Percentiles rank a stretch among this genome's conserved stretches.
These are phyloP conservation scores for Pilaira anomala DNA, from an alignment of 192 early-diverging fungal species.

Conservation along the genomic window DNA sequence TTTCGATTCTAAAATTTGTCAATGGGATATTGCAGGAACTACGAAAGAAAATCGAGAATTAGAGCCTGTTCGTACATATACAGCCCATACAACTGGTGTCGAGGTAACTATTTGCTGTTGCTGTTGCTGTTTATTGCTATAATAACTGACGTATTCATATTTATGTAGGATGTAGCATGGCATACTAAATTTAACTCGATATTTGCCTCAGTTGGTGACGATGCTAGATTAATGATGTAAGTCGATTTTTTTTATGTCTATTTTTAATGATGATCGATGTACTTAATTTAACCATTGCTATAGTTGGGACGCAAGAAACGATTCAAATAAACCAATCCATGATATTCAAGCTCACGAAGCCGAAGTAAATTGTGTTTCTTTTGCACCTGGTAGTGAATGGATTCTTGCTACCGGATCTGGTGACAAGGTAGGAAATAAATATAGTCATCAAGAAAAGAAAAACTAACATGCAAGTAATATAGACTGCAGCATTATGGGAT, in stretches of 20 bases:
- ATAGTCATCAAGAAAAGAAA: background rate
- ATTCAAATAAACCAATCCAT: slow-evolving; percentile 59
- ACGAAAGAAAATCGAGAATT: slow-evolving; percentile 75
- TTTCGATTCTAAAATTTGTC: slow-evolving; percentile 88
- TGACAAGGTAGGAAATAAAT: slow-evolving; percentile 60
- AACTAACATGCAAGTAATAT: background rate
- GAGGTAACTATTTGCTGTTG: slow-evolving; percentile 50
- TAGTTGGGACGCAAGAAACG: slow-evolving; percentile 90
- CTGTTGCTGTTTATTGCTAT: background rate
- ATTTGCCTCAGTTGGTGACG: slow-evolving; percentile 97
- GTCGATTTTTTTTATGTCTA: background rate
- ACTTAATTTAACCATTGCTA: too few relatives aligned
- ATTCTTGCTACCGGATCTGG: slow-evolving; percentile 92
- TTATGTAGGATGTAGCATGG: slow-evolving; percentile 87
- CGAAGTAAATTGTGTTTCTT: slow-evolving; percentile 95
- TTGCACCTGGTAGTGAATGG: slow-evolving; percentile 86
- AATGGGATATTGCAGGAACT: slow-evolving; percentile 86
- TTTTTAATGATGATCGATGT: too few relatives aligned
- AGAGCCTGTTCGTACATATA: slow-evolving; percentile 75
- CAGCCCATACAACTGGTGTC: slow-evolving; percentile 86
- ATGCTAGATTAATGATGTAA: slow-evolving; percentile 86
- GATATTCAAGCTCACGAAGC: slow-evolving; percentile 82
- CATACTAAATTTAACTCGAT: slow-evolving; percentile 75
- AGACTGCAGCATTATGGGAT: slow-evolving; percentile 96
- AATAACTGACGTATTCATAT: background rate